These are phyloP conservation scores for Cymbopogon flexuosus DNA, from an alignment of 202 grass and related monocot species.

Conservation along the genomic window DNA sequence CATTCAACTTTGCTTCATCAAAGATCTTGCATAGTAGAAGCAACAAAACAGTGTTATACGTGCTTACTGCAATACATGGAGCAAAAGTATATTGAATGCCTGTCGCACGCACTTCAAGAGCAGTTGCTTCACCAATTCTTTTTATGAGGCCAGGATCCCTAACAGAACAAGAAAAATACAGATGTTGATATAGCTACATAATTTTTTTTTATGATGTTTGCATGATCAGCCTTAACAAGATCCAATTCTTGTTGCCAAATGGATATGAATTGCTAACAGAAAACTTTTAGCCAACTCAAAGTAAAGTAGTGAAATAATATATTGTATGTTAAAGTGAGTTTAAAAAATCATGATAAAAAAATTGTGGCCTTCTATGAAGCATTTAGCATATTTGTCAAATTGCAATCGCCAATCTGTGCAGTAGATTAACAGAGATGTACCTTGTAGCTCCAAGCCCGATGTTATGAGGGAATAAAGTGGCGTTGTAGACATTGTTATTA, in stretches of 20 bases:
- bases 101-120: conserved; percentile 87
- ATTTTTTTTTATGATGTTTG: conserved; percentile 5
- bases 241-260: conserved; percentile 4
- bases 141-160: conserved; percentile 79
- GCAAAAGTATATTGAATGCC: conserved; percentile 87
- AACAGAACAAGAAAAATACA: conserved; percentile 28
- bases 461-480: conserved; percentile 97
- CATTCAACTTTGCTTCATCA: not conserved
- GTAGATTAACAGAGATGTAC: conserved; percentile 39
- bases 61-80: conserved; percentile 94
- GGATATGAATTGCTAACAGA: not conserved
- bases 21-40: conserved; percentile 21
- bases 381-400: conserved; percentile 15
- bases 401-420: not conserved
- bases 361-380: not conserved
- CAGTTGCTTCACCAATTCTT: conserved; percentile 88
- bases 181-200: not conserved
- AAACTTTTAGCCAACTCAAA: not conserved
- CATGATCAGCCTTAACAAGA: not conserved
- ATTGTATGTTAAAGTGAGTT: not conserved
- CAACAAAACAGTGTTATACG: not conserved
- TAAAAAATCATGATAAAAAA: conserved; percentile 10
- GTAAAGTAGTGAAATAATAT: not conserved
- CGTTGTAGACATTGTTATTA: conserved; percentile 92
- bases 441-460: conserved; percentile 96